These are phyloP conservation scores for Punctularia strigosozonata DNA, from an alignment of 768 basidiomycete species.

Conservation along the genomic window DNA sequence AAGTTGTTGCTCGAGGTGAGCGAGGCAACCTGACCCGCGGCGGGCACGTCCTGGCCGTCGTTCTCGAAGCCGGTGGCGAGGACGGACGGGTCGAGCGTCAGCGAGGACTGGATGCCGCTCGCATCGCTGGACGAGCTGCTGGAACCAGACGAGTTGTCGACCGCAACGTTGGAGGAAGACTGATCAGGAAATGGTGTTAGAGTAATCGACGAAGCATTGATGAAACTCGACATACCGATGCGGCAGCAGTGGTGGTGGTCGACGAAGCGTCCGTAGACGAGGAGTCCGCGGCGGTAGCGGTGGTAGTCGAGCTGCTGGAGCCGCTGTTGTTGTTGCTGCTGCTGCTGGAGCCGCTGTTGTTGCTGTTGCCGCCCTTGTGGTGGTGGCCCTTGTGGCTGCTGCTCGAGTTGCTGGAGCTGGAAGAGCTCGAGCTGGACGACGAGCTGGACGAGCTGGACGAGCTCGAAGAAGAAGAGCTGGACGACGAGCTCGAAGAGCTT, in stretches of 20 bases:
- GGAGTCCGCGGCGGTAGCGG: slow-evolving; percentile 28
- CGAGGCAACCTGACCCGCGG: slow-evolving; percentile 38
- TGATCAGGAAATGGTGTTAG: background rate
- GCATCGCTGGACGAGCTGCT: background rate
- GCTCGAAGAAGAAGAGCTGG: background rate
- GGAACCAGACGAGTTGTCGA: background rate
- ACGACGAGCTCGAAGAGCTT: slow-evolving; percentile 7
- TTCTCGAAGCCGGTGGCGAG: slow-evolving; percentile 39
- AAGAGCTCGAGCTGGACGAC: background rate
- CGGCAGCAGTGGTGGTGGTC: background rate
- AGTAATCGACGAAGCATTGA: no score
- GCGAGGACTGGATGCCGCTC: background rate
- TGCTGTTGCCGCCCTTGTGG: slow-evolving; percentile 7
- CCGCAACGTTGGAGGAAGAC: background rate
- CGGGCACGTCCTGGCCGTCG: slow-evolving; percentile 32
- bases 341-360: slow-evolving; percentile 1
- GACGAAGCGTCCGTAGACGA: slow-evolving; percentile 14
- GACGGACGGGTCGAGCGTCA: slow-evolving; percentile 35
- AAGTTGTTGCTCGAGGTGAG: slow-evolving; percentile 50
- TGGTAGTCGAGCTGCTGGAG: slow-evolving; percentile 1
- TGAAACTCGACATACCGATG: background rate
- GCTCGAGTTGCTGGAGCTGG: background rate
- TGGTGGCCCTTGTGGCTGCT: slow-evolving; percentile 5
- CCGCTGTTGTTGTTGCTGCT: slow-evolving; percentile 3
- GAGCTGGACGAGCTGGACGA: background rate